Evolutionary conservation across 441 rosid species (phyloP), one percentile per base, ranked within the genome.

Genomic region (Viola pubescens): DNA sequence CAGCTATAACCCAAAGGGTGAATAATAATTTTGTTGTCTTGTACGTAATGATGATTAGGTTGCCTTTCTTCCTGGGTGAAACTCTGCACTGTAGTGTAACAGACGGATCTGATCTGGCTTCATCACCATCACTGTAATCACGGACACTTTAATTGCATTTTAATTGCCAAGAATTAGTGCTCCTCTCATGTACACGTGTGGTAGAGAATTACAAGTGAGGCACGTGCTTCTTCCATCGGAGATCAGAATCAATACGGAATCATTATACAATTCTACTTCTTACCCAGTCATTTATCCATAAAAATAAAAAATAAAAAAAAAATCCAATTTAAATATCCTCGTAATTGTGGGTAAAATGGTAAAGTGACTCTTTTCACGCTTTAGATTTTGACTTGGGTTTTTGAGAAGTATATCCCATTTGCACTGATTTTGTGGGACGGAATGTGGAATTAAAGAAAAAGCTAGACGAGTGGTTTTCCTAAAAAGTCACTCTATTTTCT

Each of bases 41-140:
- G 58, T 62, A 62, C 0, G 19, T 16, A 16, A 16, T 62, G 7
- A 76, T 72, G 65, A 79, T 76, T 74, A 74, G 66, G 19, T 16
- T 16, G 19, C 19, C 19, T 16, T 16, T 16, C 19, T 14, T 65
- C 62, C 40, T 62, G 72, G 57, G 71, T 64, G 48, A 56, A 60
- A 46, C 26, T 64, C 9, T 46, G 48, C 9, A n/a, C 11, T 46
- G 4, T 1, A 8, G 1, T 5, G 49, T 2, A 59, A 52, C 45
- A 62, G 34, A 48, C 44, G 65, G 67, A 58, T 54, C 37, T 55
- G 37, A 19, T n/a, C 62, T 40, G 8, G 63, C 4, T 52, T 71
- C 66, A 65, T 76, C 68, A 70, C 77, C 63, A 65, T 74, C 68
- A 70, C 77, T 52, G 52, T 71, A 70, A 72, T 76, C 73, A 72